These are phyloP conservation scores for Colletotrichum costaricense DNA, from an alignment of 2,329 filamentous ascomycete genomes.

Conservation along the genomic window DNA sequence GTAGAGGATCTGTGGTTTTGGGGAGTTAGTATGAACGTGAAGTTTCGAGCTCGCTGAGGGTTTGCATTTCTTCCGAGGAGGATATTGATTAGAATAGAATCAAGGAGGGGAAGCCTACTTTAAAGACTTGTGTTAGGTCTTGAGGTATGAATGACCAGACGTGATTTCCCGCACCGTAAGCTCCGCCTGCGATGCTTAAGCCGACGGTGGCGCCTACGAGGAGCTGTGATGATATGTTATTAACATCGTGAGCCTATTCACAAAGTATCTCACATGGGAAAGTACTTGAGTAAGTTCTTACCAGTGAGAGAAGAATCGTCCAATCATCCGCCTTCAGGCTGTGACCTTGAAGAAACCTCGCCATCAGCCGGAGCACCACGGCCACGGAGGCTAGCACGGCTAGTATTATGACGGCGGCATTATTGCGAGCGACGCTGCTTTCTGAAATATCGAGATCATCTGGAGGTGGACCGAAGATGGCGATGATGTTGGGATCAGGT, in stretches of 20 bases:
- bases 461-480: conserved; percentile 10
- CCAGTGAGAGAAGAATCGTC: conserved; percentile 16
- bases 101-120: neutral
- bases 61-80: too few species aligned
- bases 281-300: neutral
- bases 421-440: conserved; percentile 15
- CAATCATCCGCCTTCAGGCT: conserved; percentile 19
- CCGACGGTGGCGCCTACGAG: conserved; percentile 21
- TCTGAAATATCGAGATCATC: conserved; percentile 12
- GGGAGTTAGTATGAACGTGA: neutral
- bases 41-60: too few species aligned
- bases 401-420: conserved; percentile 20
- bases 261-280: too few species aligned
- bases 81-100: too few species aligned
- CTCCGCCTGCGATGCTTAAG: conserved; percentile 18
- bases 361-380: conserved; percentile 12
- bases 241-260: too few species aligned
- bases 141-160: conserved; percentile 15
- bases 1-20: conserved; percentile 21
- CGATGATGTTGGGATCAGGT: neutral
- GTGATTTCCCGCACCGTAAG: conserved; percentile 18
- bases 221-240: neutral
- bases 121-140: neutral
- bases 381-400: conserved; percentile 7
- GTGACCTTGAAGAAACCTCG: conserved; percentile 15